Percentiles rank a stretch among this genome's conserved stretches.
These are phyloP conservation scores for Rhododendron williamsianum DNA, from an alignment of 148 eudicot genomes.

Conservation along the genomic window DNA sequence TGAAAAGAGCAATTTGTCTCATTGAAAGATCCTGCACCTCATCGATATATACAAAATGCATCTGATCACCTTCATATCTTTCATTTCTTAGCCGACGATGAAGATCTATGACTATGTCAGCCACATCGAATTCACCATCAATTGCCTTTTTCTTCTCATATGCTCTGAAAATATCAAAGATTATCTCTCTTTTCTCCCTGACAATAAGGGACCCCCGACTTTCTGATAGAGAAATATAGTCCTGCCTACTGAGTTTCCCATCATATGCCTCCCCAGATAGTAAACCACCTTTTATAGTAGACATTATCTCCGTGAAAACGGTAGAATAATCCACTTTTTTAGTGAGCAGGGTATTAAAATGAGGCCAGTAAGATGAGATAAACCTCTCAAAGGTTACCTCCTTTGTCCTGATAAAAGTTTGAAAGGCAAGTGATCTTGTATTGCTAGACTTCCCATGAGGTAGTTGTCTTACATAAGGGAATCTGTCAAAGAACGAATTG, in stretches of 20 bases:
- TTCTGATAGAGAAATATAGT: conserved; percentile 25
- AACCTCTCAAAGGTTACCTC: conserved; percentile 39
- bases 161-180: conserved; percentile 34
- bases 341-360: conserved; percentile 30
- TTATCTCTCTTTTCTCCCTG: conserved; percentile 26
- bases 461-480: conserved; percentile 17
- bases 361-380: conserved; percentile 39
- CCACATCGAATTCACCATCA: conserved; percentile 46
- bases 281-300: conserved; percentile 38
- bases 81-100: conserved; percentile 30
- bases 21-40: conserved; percentile 59
- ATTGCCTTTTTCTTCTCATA: conserved; percentile 40
- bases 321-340: conserved; percentile 36
- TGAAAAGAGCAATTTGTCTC: conserved; percentile 50
- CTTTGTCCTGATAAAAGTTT: conserved; percentile 28
- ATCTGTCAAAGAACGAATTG: conserved; percentile 35
- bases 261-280: not conserved
- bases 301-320: conserved; percentile 51
- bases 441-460: conserved; percentile 13
- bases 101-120: conserved; percentile 59
- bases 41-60: conserved; percentile 56
- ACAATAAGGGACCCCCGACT: conserved; percentile 21
- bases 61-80: conserved; percentile 29
- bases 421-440: conserved; percentile 17
- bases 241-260: conserved; percentile 10